Conservation (phyloP, 2,329 filamentous ascomycete genomes). For the Colletotrichum siamense region DNA sequence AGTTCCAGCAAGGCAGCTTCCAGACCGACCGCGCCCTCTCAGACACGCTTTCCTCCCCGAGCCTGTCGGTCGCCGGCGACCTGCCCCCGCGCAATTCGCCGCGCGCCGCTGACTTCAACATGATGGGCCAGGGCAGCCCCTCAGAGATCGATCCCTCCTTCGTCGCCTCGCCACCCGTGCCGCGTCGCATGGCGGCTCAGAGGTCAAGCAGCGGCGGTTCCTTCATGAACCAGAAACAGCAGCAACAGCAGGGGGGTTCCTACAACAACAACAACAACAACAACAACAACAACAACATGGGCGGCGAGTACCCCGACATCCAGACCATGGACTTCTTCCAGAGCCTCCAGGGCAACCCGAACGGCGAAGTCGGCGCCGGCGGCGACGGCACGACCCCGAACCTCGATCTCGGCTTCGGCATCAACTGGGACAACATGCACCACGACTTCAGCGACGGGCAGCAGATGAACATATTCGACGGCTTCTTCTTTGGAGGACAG, state of each 20-base stretch:
- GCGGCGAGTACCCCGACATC: constrained; percentile 50
- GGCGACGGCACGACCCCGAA: constrained; percentile 48
- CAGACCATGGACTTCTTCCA: constrained; percentile 62
- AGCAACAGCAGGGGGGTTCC: constrained; percentile 26
- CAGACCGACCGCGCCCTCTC: constrained; percentile 42
- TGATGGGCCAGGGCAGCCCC: constrained; percentile 35
- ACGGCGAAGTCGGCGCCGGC: constrained; percentile 23
- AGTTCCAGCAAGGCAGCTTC: constrained; percentile 24
- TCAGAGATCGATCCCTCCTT: constrained; percentile 46
- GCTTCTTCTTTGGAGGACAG: constrained; percentile 73
- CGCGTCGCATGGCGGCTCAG: constrained; percentile 41
- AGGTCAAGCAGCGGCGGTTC: constrained; percentile 32
- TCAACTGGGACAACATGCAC: constrained; percentile 68
- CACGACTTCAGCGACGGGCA: constrained; percentile 67
- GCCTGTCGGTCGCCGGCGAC: constrained; percentile 40
- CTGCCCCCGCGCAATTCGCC: constrained; percentile 46
- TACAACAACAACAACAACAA: neutral
- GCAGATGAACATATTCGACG: constrained; percentile 73
- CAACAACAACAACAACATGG: constrained; percentile 16
- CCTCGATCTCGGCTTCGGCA: constrained; percentile 70
- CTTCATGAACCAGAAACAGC: constrained; percentile 39
- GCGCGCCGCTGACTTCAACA: constrained; percentile 41
- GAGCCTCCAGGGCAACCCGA: constrained; percentile 40
- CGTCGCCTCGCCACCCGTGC: constrained; percentile 48
- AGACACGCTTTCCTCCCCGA: constrained; percentile 46